Evolutionary conservation across 306 rosid species (phyloP), one percentile per base, ranked within the genome.

Genomic region (Lathyrus tuberosus): DNA sequence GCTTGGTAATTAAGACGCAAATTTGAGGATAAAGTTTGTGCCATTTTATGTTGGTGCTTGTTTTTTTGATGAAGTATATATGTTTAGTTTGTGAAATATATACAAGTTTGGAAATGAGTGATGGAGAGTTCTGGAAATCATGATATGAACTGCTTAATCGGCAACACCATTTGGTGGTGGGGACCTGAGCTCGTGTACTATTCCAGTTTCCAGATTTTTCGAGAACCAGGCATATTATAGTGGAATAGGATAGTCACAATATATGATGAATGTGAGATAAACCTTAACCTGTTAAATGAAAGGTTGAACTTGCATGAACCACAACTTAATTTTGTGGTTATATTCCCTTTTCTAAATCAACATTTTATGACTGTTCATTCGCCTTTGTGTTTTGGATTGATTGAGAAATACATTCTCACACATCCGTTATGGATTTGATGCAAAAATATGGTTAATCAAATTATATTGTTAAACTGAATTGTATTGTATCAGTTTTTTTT

Each of bases 41-140:
- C 54, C 86, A 82, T 82, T 59, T 78, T 74, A 41, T 49, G 10
- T 9, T 33, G 12, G n/a, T 4, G 14, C 14, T 31, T 43, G n/a
- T 22, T n/a, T 28, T 44, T 56, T 33, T 31, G 33, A 37, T 73
- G 41, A 40, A 20, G 70, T 30, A 5, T 10, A 11, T 40, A 7
- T 6, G n/a, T 49, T 28, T 17, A 9, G 11, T 37, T 14, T 28
- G 2, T 13, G 60, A n/a, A 12, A 68, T 40, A 57, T 47, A 78
- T 49, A 68, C 15, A 37, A 18, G 3, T 20, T 17, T 42, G 30
- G 48, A 20, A 62, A n/a, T 9, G 70, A 18, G 18, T 46, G 41
- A 63, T 24, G 14, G 75, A 64, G 37, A 24, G 40, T 74, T 78
- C 83, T 78, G 64, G 82, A 73, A 77, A 69, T 42, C 69, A 40